Evolutionary conservation across 495 filamentous ascomycete genomes (phyloP).

Genomic region (Umbilicaria muhlenbergii): DNA sequence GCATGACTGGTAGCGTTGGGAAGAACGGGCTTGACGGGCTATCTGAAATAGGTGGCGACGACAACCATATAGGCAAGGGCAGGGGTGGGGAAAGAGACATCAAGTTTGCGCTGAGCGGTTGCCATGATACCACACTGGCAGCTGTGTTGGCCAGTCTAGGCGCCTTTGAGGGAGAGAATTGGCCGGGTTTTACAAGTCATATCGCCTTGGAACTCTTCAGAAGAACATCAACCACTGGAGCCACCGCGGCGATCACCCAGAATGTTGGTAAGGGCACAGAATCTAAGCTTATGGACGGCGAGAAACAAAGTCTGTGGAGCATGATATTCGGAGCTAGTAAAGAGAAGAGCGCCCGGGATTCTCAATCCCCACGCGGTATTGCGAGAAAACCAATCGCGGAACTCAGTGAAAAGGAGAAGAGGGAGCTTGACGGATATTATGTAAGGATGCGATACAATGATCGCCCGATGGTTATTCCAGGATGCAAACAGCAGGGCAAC

Average conservation of each 20-base stretch:
- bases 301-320: constrained; percentile 13
- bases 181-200: constrained; percentile 87
- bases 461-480: constrained; percentile 59
- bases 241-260: too few relatives aligned
- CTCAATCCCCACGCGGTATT: constrained; percentile 5
- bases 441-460: constrained; percentile 96
- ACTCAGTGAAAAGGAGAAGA: constrained; percentile 32
- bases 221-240: too few relatives aligned
- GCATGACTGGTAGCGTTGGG: constrained; percentile 65
- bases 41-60: constrained; percentile 29
- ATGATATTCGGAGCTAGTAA: constrained; percentile 12
- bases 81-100: constrained; percentile 37
- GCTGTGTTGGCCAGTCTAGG: constrained; percentile 65
- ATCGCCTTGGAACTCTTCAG: constrained; percentile 84
- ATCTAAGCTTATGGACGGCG: not conserved
- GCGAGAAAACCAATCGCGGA: constrained; percentile 29
- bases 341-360: constrained; percentile 15
- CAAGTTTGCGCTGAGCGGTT: constrained; percentile 65
- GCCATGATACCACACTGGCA: constrained; percentile 89
- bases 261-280: too few relatives aligned
- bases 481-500: constrained; percentile 59
- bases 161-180: constrained; percentile 52
- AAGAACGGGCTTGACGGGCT: constrained; percentile 40
- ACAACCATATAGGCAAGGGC: constrained; percentile 18
- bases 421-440: constrained; percentile 54